Evolutionary conservation across 495 filamentous ascomycete genomes (phyloP).

Genomic region (Pyrenopolyporus hunteri): DNA sequence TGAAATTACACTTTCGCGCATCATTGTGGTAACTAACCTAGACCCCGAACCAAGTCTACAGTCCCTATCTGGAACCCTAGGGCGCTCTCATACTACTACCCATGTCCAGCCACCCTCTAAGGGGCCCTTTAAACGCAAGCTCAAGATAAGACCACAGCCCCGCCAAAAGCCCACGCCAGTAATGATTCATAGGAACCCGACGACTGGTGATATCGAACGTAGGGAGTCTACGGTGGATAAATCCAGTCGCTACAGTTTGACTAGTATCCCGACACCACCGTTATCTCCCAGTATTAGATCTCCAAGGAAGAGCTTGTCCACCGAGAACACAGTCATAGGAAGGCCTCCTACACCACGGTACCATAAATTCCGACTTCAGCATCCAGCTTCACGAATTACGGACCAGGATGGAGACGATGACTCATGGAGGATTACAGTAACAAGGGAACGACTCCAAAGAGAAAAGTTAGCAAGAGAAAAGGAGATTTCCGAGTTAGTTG

Average conservation of each 20-base stretch:
- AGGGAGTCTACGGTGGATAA: constrained; percentile 1
- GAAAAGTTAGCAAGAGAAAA: constrained; percentile 35
- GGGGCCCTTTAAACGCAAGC: constrained; percentile 4
- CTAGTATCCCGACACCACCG: constrained; percentile 31
- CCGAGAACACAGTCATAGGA: too few relatives aligned
- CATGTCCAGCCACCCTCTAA: not conserved
- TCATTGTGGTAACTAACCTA: constrained; percentile 36
- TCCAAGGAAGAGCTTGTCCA: constrained; percentile 16
- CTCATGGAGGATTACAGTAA: not conserved
- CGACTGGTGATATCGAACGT: constrained; percentile 30
- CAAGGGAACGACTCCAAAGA: constrained; percentile 28
- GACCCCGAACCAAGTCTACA: constrained; percentile 19
- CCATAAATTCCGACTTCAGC: too few relatives aligned
- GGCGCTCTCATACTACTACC: too few relatives aligned
- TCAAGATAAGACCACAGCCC: constrained; percentile 24
- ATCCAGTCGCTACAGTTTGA: constrained; percentile 31
- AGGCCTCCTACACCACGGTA: too few relatives aligned
- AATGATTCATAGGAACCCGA: constrained; percentile 29
- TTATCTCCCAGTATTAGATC: constrained; percentile 15
- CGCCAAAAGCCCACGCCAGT: constrained; percentile 26
- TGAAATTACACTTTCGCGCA: constrained; percentile 20
- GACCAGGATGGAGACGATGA: not conserved
- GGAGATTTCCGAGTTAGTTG: constrained; percentile 36
- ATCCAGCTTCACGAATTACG: too few relatives aligned
- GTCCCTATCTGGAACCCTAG: not conserved